These are phyloP conservation scores for Vicia faba DNA, from an alignment of 306 rosid species.

Conservation along the genomic window DNA sequence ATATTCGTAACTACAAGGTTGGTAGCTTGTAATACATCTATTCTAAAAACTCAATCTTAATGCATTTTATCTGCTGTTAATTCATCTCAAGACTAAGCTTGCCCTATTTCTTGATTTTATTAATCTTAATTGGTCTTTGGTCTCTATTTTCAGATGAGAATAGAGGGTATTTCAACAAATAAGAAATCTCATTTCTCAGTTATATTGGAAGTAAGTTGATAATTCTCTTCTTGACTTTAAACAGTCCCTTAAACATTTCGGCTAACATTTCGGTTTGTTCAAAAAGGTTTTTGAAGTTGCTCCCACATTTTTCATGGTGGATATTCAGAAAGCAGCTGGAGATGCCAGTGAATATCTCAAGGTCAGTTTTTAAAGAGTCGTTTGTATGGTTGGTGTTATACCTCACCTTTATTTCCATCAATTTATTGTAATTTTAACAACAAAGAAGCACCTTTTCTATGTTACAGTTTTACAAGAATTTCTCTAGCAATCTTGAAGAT, in stretches of 20 bases:
- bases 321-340: slow-evolving; percentile 86
- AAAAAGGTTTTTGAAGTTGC: slow-evolving; percentile 78
- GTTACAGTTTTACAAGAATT: slow-evolving; percentile 77
- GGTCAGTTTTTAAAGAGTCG: slow-evolving; percentile 50
- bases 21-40: slow-evolving; percentile 22
- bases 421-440: not conserved
- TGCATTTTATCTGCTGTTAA: slow-evolving; percentile 1
- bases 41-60: slow-evolving; percentile 5
- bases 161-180: slow-evolving; percentile 70
- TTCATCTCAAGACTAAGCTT: slow-evolving; percentile 20
- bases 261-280: slow-evolving; percentile 3
- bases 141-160: slow-evolving; percentile 78
- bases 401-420: not conserved
- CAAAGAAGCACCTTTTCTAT: not conserved
- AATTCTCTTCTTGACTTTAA: slow-evolving; percentile 10
- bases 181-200: slow-evolving; percentile 74
- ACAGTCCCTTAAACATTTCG: slow-evolving; percentile 1
- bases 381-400: slow-evolving; percentile 23
- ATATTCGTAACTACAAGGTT: slow-evolving; percentile 88
- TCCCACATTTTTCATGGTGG: slow-evolving; percentile 85
- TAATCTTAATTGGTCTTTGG: slow-evolving; percentile 21
- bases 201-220: slow-evolving; percentile 72
- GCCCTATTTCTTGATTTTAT: slow-evolving; percentile 8
- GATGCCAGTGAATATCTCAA: slow-evolving; percentile 76
- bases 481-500: slow-evolving; percentile 82